A percentile compares a stretch with the other conserved stretches of the same genome.
Evolutionary conservation across 768 basidiomycete species (phyloP).

Genomic region (Inosperma sp.): DNA sequence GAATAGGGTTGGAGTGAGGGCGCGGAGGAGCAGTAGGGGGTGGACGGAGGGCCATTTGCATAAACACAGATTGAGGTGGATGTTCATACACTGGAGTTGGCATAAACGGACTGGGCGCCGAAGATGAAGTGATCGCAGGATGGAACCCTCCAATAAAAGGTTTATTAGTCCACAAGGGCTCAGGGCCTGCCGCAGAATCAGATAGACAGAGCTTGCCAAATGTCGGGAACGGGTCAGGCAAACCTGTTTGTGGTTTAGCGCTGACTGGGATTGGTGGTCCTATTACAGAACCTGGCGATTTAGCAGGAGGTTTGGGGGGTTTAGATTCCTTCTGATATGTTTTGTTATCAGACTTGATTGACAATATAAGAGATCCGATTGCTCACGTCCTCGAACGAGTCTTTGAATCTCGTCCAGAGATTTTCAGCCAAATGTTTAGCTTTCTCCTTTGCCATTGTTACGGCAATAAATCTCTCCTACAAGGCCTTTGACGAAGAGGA

Average conservation of each 20-base stretch:
- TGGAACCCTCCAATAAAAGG: constrained; percentile 52
- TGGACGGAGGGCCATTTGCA: constrained; percentile 36
- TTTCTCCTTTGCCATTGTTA: background rate
- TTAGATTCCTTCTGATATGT: constrained; percentile 11
- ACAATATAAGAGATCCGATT: background rate
- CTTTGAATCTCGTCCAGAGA: constrained; percentile 6
- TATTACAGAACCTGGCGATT: too few relatives aligned
- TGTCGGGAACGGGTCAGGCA: constrained; percentile 8
- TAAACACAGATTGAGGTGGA: constrained; percentile 33
- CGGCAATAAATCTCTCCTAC: too few relatives aligned
- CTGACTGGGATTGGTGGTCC: background rate
- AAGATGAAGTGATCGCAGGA: constrained; percentile 18
- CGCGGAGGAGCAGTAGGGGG: constrained; percentile 22
- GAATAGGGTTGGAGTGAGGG: constrained; percentile 31
- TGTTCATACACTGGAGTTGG: constrained; percentile 32
- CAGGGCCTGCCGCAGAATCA: background rate
- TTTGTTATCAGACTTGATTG: too few relatives aligned
- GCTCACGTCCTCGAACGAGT: constrained; percentile 6
- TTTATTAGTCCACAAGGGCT: constrained; percentile 6
- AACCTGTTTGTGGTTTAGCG: background rate
- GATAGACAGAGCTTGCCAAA: constrained; percentile 4
- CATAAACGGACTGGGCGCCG: constrained; percentile 13
- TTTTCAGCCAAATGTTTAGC: constrained; percentile 2
- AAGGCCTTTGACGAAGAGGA: too few relatives aligned
- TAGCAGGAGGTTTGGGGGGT: constrained; percentile 19